Evolutionary conservation across 805 yeast genomes (phyloP).

Genomic region (Schizosaccharomyces octosporus): DNA sequence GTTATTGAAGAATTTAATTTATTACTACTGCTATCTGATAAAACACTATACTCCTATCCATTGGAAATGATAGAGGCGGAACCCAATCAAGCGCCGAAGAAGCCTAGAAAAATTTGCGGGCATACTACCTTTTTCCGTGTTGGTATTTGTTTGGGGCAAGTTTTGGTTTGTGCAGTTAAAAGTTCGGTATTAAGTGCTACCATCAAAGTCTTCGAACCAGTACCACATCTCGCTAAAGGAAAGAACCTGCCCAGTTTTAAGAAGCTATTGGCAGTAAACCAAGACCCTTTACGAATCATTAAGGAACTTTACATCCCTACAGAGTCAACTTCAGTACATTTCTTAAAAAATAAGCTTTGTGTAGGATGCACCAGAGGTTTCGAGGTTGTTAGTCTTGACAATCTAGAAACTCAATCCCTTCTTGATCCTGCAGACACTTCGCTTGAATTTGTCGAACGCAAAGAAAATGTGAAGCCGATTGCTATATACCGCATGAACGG

Average conservation of each 20-base stretch:
- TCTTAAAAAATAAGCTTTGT: conserved; percentile 67
- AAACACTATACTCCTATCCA: conserved; percentile 52
- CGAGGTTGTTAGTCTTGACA: conserved; percentile 72
- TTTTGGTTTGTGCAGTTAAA: conserved; percentile 73
- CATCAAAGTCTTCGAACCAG: conserved; percentile 71
- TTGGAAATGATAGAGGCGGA: conserved; percentile 33
- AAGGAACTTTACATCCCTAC: conserved; percentile 63
- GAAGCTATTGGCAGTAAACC: conserved; percentile 18
- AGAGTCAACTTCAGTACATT: conserved; percentile 79
- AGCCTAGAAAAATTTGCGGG: conserved; percentile 56
- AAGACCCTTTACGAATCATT: conserved; percentile 41
- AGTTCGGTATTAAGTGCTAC: conserved; percentile 49
- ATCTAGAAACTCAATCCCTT: conserved; percentile 64
- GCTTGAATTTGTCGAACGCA: conserved; percentile 68
- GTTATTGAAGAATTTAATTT: conserved; percentile 79
- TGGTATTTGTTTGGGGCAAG: conserved; percentile 74
- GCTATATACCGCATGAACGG: conserved; percentile 75
- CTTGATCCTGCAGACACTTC: conserved; percentile 97
- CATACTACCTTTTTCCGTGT: conserved; percentile 79
- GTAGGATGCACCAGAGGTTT: conserved; percentile 93
- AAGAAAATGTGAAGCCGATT: conserved; percentile 66
- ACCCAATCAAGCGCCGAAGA: conserved; percentile 23
- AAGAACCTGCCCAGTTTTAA: conserved; percentile 19
- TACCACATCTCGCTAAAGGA: conserved; percentile 28
- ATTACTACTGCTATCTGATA: conserved; percentile 58